Conservation (phyloP, 2,329 filamentous ascomycete genomes). For the Fonsecaea monophora region DNA sequence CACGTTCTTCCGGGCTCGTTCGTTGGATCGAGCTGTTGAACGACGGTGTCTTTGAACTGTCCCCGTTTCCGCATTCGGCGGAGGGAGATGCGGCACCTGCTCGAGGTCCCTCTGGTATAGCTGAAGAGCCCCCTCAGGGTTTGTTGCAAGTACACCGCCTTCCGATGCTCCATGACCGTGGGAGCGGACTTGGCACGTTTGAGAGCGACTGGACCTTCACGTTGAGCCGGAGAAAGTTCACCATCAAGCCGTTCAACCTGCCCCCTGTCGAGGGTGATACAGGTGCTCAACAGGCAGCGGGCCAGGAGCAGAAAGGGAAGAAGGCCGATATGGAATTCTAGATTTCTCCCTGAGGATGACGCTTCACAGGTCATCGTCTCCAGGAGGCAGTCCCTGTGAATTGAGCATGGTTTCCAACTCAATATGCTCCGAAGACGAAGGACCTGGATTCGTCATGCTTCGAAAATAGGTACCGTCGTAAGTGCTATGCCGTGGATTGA, state of each 20-base stretch:
- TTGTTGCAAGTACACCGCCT: slow-evolving; percentile 82
- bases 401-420: slow-evolving; percentile 67
- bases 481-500: slow-evolving; percentile 52
- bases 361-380: slow-evolving; percentile 24
- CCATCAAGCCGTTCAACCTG: slow-evolving; percentile 86
- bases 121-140: slow-evolving; percentile 81
- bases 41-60: slow-evolving; percentile 86
- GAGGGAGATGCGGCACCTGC: slow-evolving; percentile 47
- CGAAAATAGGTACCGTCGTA: slow-evolving; percentile 65
- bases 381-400: slow-evolving; percentile 48
- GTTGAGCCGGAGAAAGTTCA: slow-evolving; percentile 80
- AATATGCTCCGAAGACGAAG: slow-evolving; percentile 66
- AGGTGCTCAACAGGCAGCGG: slow-evolving; percentile 62
- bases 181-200: slow-evolving; percentile 72
- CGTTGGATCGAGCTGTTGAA: slow-evolving; percentile 84
- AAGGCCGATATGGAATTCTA: slow-evolving; percentile 79
- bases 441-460: slow-evolving; percentile 61
- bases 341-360: slow-evolving; percentile 36
- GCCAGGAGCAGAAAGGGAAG: slow-evolving; percentile 56
- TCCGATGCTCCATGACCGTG: slow-evolving; percentile 85
- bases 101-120: slow-evolving; percentile 53
- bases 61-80: slow-evolving; percentile 70
- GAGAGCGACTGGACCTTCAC: slow-evolving; percentile 91
- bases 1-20: slow-evolving; percentile 74
- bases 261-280: slow-evolving; percentile 82